Evolutionary conservation across 805 yeast species (phyloP), one percentile per base, ranked within the genome.

Genomic region (Hermanozyma aechmeae): DNA sequence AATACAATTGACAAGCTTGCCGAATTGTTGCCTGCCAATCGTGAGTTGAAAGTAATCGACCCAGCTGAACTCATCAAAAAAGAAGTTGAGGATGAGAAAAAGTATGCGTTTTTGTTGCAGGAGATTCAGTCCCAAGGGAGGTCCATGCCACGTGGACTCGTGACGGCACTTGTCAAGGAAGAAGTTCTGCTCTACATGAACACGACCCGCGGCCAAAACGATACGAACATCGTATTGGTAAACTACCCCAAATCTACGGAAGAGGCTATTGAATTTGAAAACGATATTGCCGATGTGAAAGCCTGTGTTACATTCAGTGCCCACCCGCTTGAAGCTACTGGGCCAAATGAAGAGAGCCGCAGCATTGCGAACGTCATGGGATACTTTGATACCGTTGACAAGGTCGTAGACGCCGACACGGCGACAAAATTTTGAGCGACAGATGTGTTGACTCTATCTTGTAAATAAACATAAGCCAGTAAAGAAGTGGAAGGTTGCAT

Each of bases 191-290:
- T 47, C 23, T 60, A 44, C 29, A 30, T 55, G 35, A 62, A 58
- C 34, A 62, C 68, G 1, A 40, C 60, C 9, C 44, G 42, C 16
- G 54, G 66, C 3, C 61, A 62, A 14, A 43, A 58, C 14, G 58
- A 65, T 18, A 68, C 73, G 17, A 57, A 59, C 23, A 70, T 75
- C 21, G 39, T 76, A 0, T 48, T 80, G 27, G 45, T 68, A 16
- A 71, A 76, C 42, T 79, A 71, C 45, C 87, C 89, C 3, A 65
- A 61, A 27, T 60, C 63, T 15, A 65, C 81, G 23, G 70, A 70
- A 27, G 87, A 80, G 35, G 79, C 84, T 3, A 70, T 76, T 30
- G 74, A 71, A 42, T 81, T 81, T 38, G 92, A 81, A 48, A 80
- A 75, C 40, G 83, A 79, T 34, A 63, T 80, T 16, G 67, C 76